These are phyloP conservation scores for Neurospora sp. DNA, from an alignment of 495 filamentous ascomycete species.

Conservation along the genomic window DNA sequence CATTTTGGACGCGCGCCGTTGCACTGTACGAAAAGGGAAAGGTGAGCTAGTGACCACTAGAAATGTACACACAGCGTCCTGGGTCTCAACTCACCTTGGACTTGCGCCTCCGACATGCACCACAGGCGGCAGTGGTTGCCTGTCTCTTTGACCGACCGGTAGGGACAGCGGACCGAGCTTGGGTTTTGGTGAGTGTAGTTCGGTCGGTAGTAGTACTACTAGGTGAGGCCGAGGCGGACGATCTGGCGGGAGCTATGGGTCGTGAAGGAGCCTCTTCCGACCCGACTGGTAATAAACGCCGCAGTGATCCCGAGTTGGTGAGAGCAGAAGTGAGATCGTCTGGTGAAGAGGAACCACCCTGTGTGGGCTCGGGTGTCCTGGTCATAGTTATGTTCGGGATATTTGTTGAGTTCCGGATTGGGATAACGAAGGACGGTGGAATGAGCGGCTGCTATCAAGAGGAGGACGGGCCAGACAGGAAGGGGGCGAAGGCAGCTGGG, in stretches of 20 bases:
- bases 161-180: not conserved
- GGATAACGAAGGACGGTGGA: not conserved
- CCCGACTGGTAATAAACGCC: not conserved
- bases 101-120: constrained; percentile 45
- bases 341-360: not conserved
- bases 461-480: too few relatives aligned
- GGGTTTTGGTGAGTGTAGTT: not conserved
- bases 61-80: not conserved
- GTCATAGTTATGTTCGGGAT: not conserved
- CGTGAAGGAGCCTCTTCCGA: not conserved
- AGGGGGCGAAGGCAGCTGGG: too few relatives aligned
- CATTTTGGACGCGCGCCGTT: constrained; percentile 29
- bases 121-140: constrained; percentile 41
- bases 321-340: not conserved
- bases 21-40: constrained; percentile 18
- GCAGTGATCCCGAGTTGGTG: not conserved
- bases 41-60: not conserved
- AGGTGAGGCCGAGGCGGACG: not conserved
- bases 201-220: not conserved
- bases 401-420: not conserved
- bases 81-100: constrained; percentile 34
- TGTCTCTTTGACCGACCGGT: constrained; percentile 23
- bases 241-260: not conserved
- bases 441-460: too few relatives aligned
- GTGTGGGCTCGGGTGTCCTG: not conserved